Evolutionary conservation across 2,329 filamentous ascomycete genomes (phyloP).

Genomic region (Monosporascus sp.): DNA sequence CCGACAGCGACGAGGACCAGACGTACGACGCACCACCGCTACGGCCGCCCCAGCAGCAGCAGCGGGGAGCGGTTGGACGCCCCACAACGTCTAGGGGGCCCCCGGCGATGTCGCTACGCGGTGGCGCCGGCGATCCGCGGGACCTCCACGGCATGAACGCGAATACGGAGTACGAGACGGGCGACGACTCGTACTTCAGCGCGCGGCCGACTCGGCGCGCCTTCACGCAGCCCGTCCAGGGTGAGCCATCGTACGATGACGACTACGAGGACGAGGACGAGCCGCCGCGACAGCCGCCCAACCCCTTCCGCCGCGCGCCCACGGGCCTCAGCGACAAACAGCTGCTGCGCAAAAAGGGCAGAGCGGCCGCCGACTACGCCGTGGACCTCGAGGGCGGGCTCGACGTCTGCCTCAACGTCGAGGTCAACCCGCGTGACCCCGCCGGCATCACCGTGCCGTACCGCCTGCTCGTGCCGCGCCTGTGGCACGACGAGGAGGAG

Average conservation of each 20-base stretch:
- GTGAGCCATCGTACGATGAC: conserved; percentile 7
- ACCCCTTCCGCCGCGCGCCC: conserved; percentile 61
- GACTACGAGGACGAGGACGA: conserved; percentile 2
- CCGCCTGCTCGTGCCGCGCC: conserved; percentile 73
- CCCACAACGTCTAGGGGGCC: conserved; percentile 4
- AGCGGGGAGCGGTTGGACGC: conserved; percentile 1
- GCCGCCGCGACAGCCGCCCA: conserved; percentile 6
- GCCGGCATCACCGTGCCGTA: conserved; percentile 86
- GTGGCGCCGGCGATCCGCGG: conserved; percentile 24
- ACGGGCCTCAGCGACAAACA: conserved; percentile 63
- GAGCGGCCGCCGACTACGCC: conserved; percentile 39
- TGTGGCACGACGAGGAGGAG: conserved; percentile 55
- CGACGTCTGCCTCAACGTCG: conserved; percentile 83
- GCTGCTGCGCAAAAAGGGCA: conserved; percentile 43
- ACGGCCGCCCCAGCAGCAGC: conserved; percentile 5
- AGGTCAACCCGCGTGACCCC: conserved; percentile 80
- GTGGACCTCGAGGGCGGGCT: conserved; percentile 79
- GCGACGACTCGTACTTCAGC: conserved; percentile 54
- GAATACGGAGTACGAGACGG: conserved; percentile 42
- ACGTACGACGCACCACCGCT: conserved; percentile 14
- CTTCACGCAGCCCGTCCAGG: conserved; percentile 17
- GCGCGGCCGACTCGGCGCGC: conserved; percentile 29
- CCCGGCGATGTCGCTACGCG: conserved; percentile 21
- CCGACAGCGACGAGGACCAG: conserved; percentile 34
- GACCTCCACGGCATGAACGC: conserved; percentile 25